A percentile compares a stretch with the other conserved stretches of the same genome.
These are phyloP conservation scores for Plantago major DNA, from an alignment of 257 asterid genomes.

Conservation along the genomic window DNA sequence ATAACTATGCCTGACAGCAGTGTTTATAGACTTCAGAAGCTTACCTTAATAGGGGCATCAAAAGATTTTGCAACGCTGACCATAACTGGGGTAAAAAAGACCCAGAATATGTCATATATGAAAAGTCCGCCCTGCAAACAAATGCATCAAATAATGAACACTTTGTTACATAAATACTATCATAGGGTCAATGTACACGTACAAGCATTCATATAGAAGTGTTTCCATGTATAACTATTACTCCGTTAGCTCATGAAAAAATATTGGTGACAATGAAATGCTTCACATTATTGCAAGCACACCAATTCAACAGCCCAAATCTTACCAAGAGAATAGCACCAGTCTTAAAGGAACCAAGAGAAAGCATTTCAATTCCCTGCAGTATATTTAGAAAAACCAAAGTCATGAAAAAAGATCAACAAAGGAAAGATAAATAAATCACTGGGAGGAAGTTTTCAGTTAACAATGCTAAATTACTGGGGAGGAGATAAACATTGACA, in stretches of 20 bases:
- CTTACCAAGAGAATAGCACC: slow-evolving; percentile 95
- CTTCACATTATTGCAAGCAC: slow-evolving; percentile 8
- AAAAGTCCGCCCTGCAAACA: slow-evolving; percentile 87
- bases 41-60: slow-evolving; percentile 95
- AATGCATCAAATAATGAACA: slow-evolving; percentile 4
- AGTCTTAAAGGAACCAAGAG: slow-evolving; percentile 98
- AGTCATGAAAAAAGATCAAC: slow-evolving; percentile 3
- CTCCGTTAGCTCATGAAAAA: no score
- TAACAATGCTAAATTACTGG: no score
- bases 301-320: slow-evolving; percentile 40
- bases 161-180: no score
- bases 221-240: no score
- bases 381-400: slow-evolving; percentile 14
- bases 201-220: no score
- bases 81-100: slow-evolving; percentile 96
- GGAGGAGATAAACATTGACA: not conserved
- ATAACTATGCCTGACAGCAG: slow-evolving; percentile 4
- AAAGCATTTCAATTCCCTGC: slow-evolving; percentile 94
- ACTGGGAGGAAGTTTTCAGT: no score
- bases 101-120: slow-evolving; percentile 93
- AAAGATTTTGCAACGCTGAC: slow-evolving; percentile 95
- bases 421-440: not conserved
- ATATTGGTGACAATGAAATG: not conserved
- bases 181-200: no score
- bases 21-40: slow-evolving; percentile 9